phyloP scores from a whole-genome alignment of 2,329 filamentous ascomycete species.

The Scytalidium lignicola region DNA sequence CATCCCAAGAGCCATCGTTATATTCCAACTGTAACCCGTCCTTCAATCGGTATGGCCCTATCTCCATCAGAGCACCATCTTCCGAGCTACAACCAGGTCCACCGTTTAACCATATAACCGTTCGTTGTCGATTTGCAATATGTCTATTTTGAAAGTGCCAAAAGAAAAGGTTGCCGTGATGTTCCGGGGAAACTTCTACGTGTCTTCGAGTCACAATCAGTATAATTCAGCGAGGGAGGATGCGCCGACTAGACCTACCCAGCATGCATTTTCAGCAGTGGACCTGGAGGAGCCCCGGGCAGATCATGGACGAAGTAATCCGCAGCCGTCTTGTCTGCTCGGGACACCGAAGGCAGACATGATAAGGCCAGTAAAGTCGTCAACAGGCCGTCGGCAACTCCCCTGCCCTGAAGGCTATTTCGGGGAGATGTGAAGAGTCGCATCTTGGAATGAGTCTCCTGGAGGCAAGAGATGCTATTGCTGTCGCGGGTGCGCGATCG shows the following conservation, averaged over 20 bases:
- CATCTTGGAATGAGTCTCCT: conserved; percentile 15
- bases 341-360: conserved; percentile 34
- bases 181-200: conserved; percentile 78
- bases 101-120: conserved; percentile 95
- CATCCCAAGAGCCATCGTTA: conserved; percentile 97
- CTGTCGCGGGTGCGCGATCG: not conserved
- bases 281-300: conserved; percentile 75
- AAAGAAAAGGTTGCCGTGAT: conserved; percentile 95
- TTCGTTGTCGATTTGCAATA: conserved; percentile 85
- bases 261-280: conserved; percentile 93
- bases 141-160: conserved; percentile 97
- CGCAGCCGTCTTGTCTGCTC: conserved; percentile 57
- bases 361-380: conserved; percentile 36
- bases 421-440: conserved; percentile 17
- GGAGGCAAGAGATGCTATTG: not conserved
- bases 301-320: conserved; percentile 88
- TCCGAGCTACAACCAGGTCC: conserved; percentile 96
- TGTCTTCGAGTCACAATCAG: conserved; percentile 55
- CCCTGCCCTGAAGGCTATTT: conserved; percentile 5
- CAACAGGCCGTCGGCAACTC: conserved; percentile 9
- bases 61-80: conserved; percentile 93
- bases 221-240: conserved; percentile 1
- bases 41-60: conserved; percentile 85
- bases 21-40: conserved; percentile 62
- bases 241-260: conserved; percentile 57